phyloP scores from a whole-genome alignment of 176 grass and related monocot species.

The Cenchrus fungigraminus region DNA sequence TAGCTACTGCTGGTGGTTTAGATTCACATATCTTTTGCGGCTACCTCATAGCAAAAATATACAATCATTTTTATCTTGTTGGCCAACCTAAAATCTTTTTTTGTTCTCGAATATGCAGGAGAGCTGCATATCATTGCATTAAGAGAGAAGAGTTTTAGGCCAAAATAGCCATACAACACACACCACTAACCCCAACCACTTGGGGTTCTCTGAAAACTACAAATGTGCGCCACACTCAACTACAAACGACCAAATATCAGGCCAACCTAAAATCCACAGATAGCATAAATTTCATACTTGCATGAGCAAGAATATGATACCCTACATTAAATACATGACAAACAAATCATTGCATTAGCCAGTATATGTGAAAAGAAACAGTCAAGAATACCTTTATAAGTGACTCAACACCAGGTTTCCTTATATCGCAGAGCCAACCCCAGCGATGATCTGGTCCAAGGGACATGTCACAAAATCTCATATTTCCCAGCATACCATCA shows the following conservation, averaged over 20 bases:
- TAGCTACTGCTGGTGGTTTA: background rate
- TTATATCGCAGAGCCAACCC: conserved; percentile 94
- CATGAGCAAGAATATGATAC: conserved; percentile 8
- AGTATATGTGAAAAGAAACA: conserved; percentile 4
- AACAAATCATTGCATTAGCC: conserved; percentile 3
- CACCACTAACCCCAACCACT: too few relatives aligned
- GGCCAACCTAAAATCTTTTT: background rate
- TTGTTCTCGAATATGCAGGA: too few relatives aligned
- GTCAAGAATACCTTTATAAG: conserved; percentile 80
- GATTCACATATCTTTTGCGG: background rate
- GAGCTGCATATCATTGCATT: too few relatives aligned
- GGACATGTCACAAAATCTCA: conserved; percentile 93
- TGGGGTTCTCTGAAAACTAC: too few relatives aligned
- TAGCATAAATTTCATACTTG: conserved; percentile 13
- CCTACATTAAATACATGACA: background rate
- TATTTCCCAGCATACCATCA: conserved; percentile 88
- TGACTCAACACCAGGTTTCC: conserved; percentile 84
- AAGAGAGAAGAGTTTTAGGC: too few relatives aligned
- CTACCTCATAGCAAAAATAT: background rate
- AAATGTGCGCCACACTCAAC: too few relatives aligned
- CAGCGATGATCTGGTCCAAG: conserved; percentile 92
- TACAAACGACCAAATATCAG: background rate
- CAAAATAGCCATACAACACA: too few relatives aligned
- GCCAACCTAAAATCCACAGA: conserved; percentile 17
- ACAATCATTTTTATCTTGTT: background rate